A percentile compares a stretch with the other conserved stretches of the same genome.
These are phyloP conservation scores for Apiospora sp. DNA, from an alignment of 2,329 filamentous ascomycete genomes.

Conservation along the genomic window DNA sequence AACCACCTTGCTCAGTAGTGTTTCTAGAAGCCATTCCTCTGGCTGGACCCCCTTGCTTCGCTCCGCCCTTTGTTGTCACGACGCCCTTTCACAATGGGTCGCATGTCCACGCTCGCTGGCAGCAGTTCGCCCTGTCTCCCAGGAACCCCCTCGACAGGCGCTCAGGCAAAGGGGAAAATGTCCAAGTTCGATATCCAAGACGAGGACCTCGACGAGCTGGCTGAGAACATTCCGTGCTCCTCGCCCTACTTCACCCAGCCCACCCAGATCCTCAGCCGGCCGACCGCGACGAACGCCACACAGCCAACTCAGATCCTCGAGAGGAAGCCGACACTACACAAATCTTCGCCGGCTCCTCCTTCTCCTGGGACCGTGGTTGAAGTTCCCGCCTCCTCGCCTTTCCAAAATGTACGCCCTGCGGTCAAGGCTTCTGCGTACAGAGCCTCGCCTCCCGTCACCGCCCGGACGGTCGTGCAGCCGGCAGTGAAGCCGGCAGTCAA, in stretches of 20 bases:
- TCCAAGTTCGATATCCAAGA: constrained; percentile 45
- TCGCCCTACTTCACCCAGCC: constrained; percentile 59
- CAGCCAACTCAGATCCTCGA: constrained; percentile 68
- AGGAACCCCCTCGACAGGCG: constrained; percentile 29
- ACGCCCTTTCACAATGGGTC: constrained; percentile 24
- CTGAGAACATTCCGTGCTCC: constrained; percentile 45
- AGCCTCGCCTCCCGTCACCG: constrained; percentile 1
- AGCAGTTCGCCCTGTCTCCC: constrained; percentile 31
- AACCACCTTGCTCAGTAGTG: background rate
- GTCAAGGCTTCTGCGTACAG: constrained; percentile 9
- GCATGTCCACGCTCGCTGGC: constrained; percentile 25
- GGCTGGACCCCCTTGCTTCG: constrained; percentile 6
- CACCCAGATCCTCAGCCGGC: constrained; percentile 41
- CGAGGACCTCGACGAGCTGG: constrained; percentile 58
- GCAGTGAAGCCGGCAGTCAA: constrained; percentile 18
- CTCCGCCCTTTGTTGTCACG: constrained; percentile 15
- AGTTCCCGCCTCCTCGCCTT: constrained; percentile 88
- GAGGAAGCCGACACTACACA: constrained; percentile 43
- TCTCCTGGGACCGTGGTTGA: constrained; percentile 67
- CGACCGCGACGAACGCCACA: constrained; percentile 47
- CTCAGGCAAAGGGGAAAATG: constrained; percentile 27
- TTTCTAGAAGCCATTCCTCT: constrained; percentile 3
- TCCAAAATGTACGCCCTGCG: constrained; percentile 52
- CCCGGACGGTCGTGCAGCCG: constrained; percentile 23
- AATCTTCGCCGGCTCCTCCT: constrained; percentile 44